Conservation (phyloP, 73 alveolate species). For the Tetrahymena thermophila region DNA sequence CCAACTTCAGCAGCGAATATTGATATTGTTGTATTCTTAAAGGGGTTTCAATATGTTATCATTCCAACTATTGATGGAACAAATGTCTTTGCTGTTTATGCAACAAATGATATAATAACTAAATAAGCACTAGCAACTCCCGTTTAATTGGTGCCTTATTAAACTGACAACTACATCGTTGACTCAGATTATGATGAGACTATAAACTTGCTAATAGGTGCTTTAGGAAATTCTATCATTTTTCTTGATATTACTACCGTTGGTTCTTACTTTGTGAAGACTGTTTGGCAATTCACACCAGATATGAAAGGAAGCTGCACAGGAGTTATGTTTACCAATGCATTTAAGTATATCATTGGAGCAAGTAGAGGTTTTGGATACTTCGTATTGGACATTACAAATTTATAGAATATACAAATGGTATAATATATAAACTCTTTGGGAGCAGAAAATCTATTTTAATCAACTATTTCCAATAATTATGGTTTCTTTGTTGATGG, state of each 20-base stretch:
- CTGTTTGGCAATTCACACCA: background rate
- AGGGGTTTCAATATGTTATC: background rate
- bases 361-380: background rate
- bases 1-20: background rate
- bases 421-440: background rate
- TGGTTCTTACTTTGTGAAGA: background rate
- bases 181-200: background rate
- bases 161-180: background rate
- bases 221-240: background rate
- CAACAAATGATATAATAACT: background rate
- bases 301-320: background rate
- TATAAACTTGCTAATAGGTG: background rate
- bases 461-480: background rate
- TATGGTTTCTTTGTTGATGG: background rate
- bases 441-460: background rate
- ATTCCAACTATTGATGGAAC: background rate
- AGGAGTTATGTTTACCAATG: background rate
- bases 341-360: background rate
- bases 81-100: background rate
- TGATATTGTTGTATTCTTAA: background rate
- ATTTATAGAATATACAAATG: background rate
- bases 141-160: background rate
- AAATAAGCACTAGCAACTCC: background rate
- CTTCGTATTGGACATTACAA: background rate
- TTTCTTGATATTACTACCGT: background rate